A percentile compares a stretch with the other conserved stretches of the same genome.
These are phyloP conservation scores for Fusarium illudens DNA, from an alignment of 2,329 filamentous ascomycete genomes.

Conservation along the genomic window DNA sequence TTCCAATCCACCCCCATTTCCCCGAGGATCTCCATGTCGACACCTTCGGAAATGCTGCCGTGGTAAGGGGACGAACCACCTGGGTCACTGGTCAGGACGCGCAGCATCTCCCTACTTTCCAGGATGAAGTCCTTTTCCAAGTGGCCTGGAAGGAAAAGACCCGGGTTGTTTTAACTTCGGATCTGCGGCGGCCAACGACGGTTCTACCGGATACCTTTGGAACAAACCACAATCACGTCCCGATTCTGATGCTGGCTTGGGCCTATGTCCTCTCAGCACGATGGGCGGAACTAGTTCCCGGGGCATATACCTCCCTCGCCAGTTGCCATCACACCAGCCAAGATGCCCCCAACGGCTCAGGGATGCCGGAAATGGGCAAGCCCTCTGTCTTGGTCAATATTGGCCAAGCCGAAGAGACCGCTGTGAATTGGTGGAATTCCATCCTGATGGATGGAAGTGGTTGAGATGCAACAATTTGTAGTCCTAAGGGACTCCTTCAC, in stretches of 20 bases:
- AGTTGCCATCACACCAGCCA: background rate
- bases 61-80: background rate
- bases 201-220: background rate
- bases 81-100: background rate
- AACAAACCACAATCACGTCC: constrained; percentile 21
- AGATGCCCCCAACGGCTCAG: background rate
- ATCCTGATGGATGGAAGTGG: background rate
- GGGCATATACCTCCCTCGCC: constrained; percentile 6
- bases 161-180: background rate
- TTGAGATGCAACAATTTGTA: background rate
- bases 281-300: constrained; percentile 45
- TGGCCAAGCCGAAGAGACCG: background rate
- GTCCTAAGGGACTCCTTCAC: background rate
- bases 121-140: background rate
- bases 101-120: background rate
- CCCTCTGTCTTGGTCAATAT: background rate
- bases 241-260: constrained; percentile 42
- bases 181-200: background rate
- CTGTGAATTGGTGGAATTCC: background rate
- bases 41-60: background rate
- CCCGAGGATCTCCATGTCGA: background rate
- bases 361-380: background rate
- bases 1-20: background rate
- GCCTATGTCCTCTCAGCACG: constrained; percentile 44
- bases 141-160: background rate